Evolutionary conservation across 306 rosid species (phyloP), one percentile per base, ranked within the genome.

Genomic region (Vigna trinervia): DNA sequence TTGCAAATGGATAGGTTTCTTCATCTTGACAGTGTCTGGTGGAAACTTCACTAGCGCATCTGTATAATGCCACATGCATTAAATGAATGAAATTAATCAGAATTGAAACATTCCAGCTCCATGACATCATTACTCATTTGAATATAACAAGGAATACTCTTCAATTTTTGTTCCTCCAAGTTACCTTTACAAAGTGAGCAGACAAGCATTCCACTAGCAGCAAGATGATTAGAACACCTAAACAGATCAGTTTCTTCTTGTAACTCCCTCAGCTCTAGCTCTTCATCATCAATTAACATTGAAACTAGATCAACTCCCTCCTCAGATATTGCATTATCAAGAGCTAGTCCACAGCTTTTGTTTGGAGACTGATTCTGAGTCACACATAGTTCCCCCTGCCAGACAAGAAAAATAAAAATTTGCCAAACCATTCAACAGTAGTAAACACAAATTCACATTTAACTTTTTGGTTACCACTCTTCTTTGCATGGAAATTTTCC

Each of bases 141-240:
- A 80, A 46, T 56, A 70, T 23, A 20, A 59, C 30, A 67, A 53
- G 66, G 72, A 48, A 61, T 32, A 63, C 45, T 58, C 39, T 79
- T 48, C 5, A 73, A 66, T 41, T 39, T 71, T 57, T 64, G 15
- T 70, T 78, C 80, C 73, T 69, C 73, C 73, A 75, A 53, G 80
- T 80, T 79, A 93, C 97, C 98, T 92, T 87, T 88, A 81, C 97
- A 90, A 57, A 95, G 93, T 70, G 94, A 85, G 81, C 90, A 85
- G 74, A 90, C 91, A 67, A 83, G 86, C 74, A 77, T 73, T 72
- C 84, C 87, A 75, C 73, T 71, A 62, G 86, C 70, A 69, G 88
- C 82, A 73, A 86, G 86, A 87, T 92, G 95, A 84, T 85, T 86
- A 47, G 87, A 83, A 82, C 88, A 88, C 65, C 84, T 57, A 69